Base-by-base conservation (phyloP, 345 rosid genomes). In the Ceriops tagal region DNA sequence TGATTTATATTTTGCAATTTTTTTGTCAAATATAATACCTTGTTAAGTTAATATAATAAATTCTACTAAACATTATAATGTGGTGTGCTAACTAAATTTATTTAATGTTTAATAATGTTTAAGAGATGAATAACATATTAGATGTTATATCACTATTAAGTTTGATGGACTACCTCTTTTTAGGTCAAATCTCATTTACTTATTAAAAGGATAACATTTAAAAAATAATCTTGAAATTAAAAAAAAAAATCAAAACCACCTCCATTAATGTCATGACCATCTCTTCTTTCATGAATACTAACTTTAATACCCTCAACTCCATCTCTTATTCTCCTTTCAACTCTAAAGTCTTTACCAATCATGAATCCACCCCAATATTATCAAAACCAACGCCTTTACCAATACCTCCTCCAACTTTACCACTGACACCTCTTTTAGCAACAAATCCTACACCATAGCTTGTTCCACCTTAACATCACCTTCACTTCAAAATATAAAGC, bases 381-480 rank as follows among this genome's bases (percentile, higher is more conserved):
- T 61, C 73, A 24, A 20, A 0, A 5, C 72, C 73, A 2, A 30
- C 66, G 0, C 66, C 73, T 28, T 26, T 66, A 1, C 72, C 65
- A 21, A 24, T 21, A 1, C 58, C 59, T 1, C 49, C 61, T 32
- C 70, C 61, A 8, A 31, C 22, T 4, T 30, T 61, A 26, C 43
- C 64, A 15, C 43, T 19, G 3, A 8, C 11, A 8, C 63, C 39
- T 18, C 64, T 3, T 15, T 8, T 43, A 30, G 7, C 53, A 11
- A 63, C 63, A 6, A 57, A 47, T 15, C 71, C 71, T 2, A 35
- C 3, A 9, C 37, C 37, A 24, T 30, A 1, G 5, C 63, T 53
- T 16, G 22, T 10, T 0, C 61, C 62, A 34, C 31, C 63, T 37
- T 62, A 5, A 56, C 22, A 18, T 62, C 71, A n/a, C 32, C 31